Evolutionary conservation across 192 early-diverging fungal genomes (phyloP).

Genomic region (Linderina pennispora): DNA sequence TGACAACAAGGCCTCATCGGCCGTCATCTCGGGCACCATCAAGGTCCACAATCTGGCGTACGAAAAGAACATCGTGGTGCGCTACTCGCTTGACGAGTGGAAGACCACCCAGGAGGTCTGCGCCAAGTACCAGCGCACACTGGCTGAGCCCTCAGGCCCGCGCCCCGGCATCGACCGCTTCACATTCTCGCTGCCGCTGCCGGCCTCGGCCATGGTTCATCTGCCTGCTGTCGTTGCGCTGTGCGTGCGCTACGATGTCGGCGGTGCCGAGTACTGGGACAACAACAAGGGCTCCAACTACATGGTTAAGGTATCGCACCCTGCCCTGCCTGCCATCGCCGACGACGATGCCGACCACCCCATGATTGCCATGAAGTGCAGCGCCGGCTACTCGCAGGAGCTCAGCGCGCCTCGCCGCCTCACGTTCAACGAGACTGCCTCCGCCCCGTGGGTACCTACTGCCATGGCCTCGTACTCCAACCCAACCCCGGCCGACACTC

Average conservation of each 20-base stretch:
- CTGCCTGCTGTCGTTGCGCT: slow-evolving; percentile 51
- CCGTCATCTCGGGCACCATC: slow-evolving; percentile 56
- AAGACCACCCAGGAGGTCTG: slow-evolving; percentile 56
- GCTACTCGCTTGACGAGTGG: slow-evolving; percentile 84
- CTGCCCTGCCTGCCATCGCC: slow-evolving; percentile 33
- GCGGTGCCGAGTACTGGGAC: slow-evolving; percentile 81
- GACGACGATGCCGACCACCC: slow-evolving; percentile 34
- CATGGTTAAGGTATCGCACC: slow-evolving; percentile 46
- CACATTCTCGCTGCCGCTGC: slow-evolving; percentile 57
- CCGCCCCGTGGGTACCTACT: not conserved
- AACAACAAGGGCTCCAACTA: slow-evolving; percentile 90
- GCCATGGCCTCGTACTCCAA: slow-evolving; percentile 4
- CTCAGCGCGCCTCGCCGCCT: slow-evolving; percentile 25
- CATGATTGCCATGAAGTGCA: slow-evolving; percentile 1
- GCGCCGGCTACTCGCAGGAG: slow-evolving; percentile 1
- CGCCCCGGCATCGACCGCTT: slow-evolving; percentile 64
- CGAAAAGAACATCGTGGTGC: slow-evolving; percentile 71
- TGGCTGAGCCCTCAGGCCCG: slow-evolving; percentile 35
- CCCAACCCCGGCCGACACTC: slow-evolving; percentile 30
- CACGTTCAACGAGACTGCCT: slow-evolving; percentile 11
- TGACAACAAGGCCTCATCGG: slow-evolving; percentile 40
- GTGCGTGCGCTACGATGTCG: slow-evolving; percentile 64
- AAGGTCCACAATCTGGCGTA: slow-evolving; percentile 83
- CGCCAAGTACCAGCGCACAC: slow-evolving; percentile 58
- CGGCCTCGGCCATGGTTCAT: slow-evolving; percentile 16